Evolutionary conservation across 352 stramenopile species (phyloP).

Genomic region (Pseudoperonospora humuli): DNA sequence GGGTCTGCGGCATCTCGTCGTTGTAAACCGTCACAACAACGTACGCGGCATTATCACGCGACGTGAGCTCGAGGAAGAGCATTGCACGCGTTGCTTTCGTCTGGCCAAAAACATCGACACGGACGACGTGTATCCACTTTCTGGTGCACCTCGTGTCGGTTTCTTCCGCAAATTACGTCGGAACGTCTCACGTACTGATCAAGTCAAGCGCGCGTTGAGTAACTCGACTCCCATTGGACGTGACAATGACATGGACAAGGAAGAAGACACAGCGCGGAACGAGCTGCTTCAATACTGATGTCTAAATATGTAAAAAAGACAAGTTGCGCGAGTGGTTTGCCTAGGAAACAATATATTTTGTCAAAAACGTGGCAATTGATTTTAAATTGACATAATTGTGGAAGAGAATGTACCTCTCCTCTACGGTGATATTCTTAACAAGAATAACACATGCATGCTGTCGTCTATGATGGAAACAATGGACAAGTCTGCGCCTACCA

Average conservation of each 20-base stretch:
- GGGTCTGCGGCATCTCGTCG: constrained; percentile 92
- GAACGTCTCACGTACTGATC: constrained; percentile 58
- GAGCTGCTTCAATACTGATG: constrained; percentile 19
- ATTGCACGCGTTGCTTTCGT: constrained; percentile 70
- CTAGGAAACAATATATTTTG: no score
- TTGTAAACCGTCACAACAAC: constrained; percentile 90
- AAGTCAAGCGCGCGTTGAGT: constrained; percentile 67
- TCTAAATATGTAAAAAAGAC: no score
- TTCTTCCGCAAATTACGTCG: constrained; percentile 59
- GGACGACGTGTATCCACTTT: constrained; percentile 68
- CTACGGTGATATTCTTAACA: no score
- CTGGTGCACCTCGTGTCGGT: constrained; percentile 36
- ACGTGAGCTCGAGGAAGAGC: constrained; percentile 72
- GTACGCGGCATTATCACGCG: constrained; percentile 86
- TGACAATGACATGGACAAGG: constrained; percentile 5
- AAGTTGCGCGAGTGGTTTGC: no score
- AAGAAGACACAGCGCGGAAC: constrained; percentile 7
- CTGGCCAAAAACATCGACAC: constrained; percentile 64
- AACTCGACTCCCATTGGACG: constrained; percentile 20
- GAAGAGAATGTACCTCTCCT: no score
- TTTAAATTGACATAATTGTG: no score
- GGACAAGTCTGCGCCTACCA: no score
- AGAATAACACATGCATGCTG: no score
- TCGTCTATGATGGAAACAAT: no score
- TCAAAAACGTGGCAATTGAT: no score